Conservation (phyloP, 1,139 yeast species). For the Geotrichum armillariae region DNA sequence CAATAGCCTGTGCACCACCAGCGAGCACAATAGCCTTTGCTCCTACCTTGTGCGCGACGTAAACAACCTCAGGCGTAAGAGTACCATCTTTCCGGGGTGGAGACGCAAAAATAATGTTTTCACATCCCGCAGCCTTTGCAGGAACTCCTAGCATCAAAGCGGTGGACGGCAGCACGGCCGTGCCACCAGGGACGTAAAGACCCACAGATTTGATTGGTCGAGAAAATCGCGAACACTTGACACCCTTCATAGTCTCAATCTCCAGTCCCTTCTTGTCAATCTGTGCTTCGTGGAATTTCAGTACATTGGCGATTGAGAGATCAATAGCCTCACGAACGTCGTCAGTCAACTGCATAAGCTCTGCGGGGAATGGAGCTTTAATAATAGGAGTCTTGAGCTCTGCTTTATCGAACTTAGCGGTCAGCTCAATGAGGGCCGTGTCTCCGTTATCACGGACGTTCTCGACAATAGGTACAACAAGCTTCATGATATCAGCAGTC, state of each 20-base stretch:
- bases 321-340: conserved; percentile 87
- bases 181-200: conserved; percentile 96
- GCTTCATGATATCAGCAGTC: conserved; percentile 85
- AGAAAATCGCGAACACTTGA: conserved; percentile 88
- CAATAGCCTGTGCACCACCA: conserved; percentile 99
- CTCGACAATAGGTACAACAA: conserved; percentile 86
- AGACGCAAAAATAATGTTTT: conserved; percentile 91
- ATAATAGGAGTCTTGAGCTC: conserved; percentile 67
- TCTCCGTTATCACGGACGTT: conserved; percentile 80
- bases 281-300: conserved; percentile 93
- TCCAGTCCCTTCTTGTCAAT: conserved; percentile 53
- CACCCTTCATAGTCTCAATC: conserved; percentile 96
- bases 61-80: conserved; percentile 94
- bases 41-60: conserved; percentile 94
- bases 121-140: conserved; percentile 98
- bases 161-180: conserved; percentile 96
- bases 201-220: conserved; percentile 95
- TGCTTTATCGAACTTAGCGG: conserved; percentile 90
- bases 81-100: conserved; percentile 95
- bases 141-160: conserved; percentile 98
- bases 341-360: conserved; percentile 69
- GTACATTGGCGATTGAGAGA: conserved; percentile 82
- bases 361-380: conserved; percentile 81
- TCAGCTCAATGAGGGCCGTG: conserved; percentile 77
- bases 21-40: conserved; percentile 89